A percentile compares a stretch with the other conserved stretches of the same genome.
Conservation (phyloP, 768 basidiomycete genomes). For the Russula earlei region DNA sequence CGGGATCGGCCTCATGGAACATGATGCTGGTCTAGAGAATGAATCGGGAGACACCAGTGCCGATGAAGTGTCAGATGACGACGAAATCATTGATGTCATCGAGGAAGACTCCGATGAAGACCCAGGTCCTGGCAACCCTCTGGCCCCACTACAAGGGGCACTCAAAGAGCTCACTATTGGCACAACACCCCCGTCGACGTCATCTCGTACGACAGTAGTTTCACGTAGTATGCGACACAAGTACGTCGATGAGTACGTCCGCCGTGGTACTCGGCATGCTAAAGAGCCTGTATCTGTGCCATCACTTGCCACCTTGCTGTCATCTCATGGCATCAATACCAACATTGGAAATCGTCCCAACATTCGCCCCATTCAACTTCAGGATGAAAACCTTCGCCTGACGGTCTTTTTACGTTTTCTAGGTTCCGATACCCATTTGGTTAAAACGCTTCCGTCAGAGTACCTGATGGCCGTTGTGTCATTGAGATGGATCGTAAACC, state of each 20-base stretch:
- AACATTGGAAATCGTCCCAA: constrained; percentile 17
- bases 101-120: constrained; percentile 50
- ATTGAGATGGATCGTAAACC: constrained; percentile 51
- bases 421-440: constrained; percentile 40
- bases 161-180: constrained; percentile 45
- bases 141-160: constrained; percentile 63
- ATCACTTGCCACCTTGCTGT: constrained; percentile 39
- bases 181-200: constrained; percentile 26
- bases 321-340: constrained; percentile 21
- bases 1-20: constrained; percentile 48
- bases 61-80: constrained; percentile 39
- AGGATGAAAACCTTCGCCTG: constrained; percentile 42
- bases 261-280: constrained; percentile 58
- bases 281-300: constrained; percentile 47
- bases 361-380: constrained; percentile 39
- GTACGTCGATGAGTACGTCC: constrained; percentile 46
- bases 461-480: constrained; percentile 44
- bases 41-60: constrained; percentile 21
- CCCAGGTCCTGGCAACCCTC: constrained; percentile 36
- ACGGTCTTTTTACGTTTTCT: constrained; percentile 47
- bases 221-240: constrained; percentile 21
- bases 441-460: constrained; percentile 40
- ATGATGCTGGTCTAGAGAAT: constrained; percentile 20
- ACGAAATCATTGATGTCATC: constrained; percentile 61
- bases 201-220: constrained; percentile 27